A percentile compares a stretch with the other conserved stretches of the same genome.
phyloP scores from a whole-genome alignment of 129 eudicot genomes.

The Kitagawia praeruptora region DNA sequence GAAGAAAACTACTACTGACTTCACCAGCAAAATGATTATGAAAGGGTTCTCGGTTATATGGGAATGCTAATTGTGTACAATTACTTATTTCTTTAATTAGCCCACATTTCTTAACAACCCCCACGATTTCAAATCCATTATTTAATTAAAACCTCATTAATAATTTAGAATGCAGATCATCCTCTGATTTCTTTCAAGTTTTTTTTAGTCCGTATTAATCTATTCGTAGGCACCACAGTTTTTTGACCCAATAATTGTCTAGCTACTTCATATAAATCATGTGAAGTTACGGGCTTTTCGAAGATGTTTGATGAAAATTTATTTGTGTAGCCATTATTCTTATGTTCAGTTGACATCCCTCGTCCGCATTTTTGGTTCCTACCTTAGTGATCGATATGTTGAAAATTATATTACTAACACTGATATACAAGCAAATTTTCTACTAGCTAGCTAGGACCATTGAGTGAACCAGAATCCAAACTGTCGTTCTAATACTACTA shows the following conservation, averaged over 20 bases:
- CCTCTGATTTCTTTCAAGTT: background rate
- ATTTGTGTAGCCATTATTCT: too few species aligned
- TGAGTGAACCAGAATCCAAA: too few species aligned
- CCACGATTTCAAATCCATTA: background rate
- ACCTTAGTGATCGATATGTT: too few species aligned
- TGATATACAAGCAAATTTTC: too few species aligned
- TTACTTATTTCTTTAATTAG: background rate
- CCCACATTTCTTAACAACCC: constrained; percentile 2
- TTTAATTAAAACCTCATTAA: background rate
- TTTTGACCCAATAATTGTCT: constrained; percentile 5
- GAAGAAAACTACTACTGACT: background rate
- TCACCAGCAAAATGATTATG: background rate
- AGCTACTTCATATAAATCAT: background rate
- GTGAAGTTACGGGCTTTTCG: too few species aligned
- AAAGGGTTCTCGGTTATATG: background rate
- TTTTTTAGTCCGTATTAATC: background rate
- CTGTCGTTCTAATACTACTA: too few species aligned
- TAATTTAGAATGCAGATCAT: background rate
- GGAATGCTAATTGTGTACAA: constrained; percentile 11
- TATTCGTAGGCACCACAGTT: background rate
- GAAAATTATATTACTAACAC: too few species aligned
- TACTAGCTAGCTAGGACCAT: too few species aligned
- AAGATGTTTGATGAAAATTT: background rate
- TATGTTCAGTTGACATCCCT: too few species aligned
- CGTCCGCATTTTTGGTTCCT: too few species aligned